Evolutionary conservation across 108 stramenopile genomes (phyloP), one percentile per base, ranked within the genome.

Genomic region (Stephanodiscus triporus): DNA sequence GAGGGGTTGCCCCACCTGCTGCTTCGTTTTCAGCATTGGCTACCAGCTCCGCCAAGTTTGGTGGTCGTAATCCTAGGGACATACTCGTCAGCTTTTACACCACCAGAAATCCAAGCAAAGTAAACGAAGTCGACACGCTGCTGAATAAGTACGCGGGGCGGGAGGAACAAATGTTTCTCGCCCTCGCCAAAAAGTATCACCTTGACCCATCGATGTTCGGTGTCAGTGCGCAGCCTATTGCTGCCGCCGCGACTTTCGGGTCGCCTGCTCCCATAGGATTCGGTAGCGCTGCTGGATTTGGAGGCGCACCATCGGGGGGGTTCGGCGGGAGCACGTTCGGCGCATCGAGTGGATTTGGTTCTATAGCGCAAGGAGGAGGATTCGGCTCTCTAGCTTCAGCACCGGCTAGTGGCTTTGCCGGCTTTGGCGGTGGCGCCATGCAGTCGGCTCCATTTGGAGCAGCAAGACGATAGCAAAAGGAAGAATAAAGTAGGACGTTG

Each of bases 171-270:
- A 40, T 96, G 75, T 92, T 96, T 62, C 58, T 84, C 20, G 93
- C 93, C 63, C 80, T 96, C 20, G 89, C 91, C 53, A 89, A 91
- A 75, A 94, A 96, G 63, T 96, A 96, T 77, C 79, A 87, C 43
- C 58, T 92, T 6, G 89, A 92, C 77, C 88, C 89, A 47, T 78
- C 89, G 7, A 73, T 79, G 9, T 95, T 95, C 74, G 94, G 88
- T 11, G 38, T 92, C 5, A 53, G 78, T 42, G 36, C 81, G 51
- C 56, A 77, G 29, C 26, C 85, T 11, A 66, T 77, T 17, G 17
- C 48, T 29, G 27, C 77, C 7, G 27, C 82, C 32, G 9, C 42
- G 30, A 45, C 57, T 34, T 82, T 82, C 54, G 81, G 81, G 2
- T 59, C 70, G 6, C 48, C 83, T 36, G 30, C 67, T 30, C 50